phyloP scores from a whole-genome alignment of 768 basidiomycete species.

The Mrakia gelida region DNA sequence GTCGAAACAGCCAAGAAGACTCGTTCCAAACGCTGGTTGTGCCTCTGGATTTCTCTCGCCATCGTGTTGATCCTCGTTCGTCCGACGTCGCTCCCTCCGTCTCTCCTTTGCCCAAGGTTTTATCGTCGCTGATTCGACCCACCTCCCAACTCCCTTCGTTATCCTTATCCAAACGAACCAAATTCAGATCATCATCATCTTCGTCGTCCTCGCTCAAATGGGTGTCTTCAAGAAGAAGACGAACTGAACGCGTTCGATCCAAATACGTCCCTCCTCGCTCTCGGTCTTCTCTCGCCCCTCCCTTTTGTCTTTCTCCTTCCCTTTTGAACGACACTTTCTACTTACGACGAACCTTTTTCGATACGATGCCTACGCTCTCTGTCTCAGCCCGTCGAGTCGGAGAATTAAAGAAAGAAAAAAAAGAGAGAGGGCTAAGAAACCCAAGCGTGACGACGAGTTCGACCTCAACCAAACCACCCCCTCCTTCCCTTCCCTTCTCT shows the following conservation, averaged over 20 bases:
- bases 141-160: background rate
- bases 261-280: background rate
- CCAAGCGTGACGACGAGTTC: background rate
- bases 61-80: conserved; percentile 2
- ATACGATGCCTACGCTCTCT: background rate
- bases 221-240: conserved; percentile 4
- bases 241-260: background rate
- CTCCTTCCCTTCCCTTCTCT: background rate
- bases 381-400: background rate
- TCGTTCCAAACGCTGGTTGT: conserved; percentile 2
- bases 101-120: background rate
- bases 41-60: background rate
- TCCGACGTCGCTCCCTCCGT: background rate
- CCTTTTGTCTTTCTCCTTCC: background rate
- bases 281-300: background rate
- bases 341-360: background rate
- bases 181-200: background rate
- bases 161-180: background rate
- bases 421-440: background rate
- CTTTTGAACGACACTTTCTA: background rate
- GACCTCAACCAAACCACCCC: background rate
- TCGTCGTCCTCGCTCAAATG: conserved; percentile 3
- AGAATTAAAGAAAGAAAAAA: background rate
- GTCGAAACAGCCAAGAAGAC: conserved; percentile 16
- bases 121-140: background rate